Evolutionary conservation across 2,329 filamentous ascomycete species (phyloP).

Genomic region (Aspergillus fumigatus): DNA sequence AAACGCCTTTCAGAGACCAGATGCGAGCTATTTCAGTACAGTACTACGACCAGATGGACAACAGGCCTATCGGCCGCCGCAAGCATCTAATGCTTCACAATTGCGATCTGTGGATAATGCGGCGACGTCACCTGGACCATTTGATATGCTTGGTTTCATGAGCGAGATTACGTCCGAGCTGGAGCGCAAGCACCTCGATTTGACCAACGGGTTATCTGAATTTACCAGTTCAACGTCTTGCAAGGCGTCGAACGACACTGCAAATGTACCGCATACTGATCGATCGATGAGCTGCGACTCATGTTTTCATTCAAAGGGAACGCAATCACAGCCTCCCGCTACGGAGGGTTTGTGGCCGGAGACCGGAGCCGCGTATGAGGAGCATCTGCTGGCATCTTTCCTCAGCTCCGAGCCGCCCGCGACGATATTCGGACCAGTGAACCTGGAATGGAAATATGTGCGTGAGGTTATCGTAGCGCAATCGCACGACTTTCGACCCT

Average conservation of each 20-base stretch:
- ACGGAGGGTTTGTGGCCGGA: slow-evolving; percentile 16
- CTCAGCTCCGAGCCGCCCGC: slow-evolving; percentile 24
- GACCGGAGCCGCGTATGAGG: slow-evolving; percentile 21
- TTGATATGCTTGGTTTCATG: slow-evolving; percentile 35
- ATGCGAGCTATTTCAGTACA: slow-evolving; percentile 25
- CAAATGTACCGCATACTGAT: neutral
- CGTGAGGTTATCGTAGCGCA: slow-evolving; percentile 21
- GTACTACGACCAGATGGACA: slow-evolving; percentile 24
- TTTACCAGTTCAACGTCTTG: slow-evolving; percentile 13
- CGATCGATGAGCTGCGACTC: neutral
- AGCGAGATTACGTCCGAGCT: slow-evolving; percentile 34
- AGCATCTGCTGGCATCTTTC: slow-evolving; percentile 28
- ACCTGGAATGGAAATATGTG: slow-evolving; percentile 31
- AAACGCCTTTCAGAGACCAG: slow-evolving; percentile 13
- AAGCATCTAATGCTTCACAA: neutral
- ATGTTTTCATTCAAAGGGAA: neutral
- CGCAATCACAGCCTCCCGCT: neutral
- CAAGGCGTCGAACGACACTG: neutral
- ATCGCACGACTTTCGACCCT: slow-evolving; percentile 20
- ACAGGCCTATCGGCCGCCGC: slow-evolving; percentile 2
- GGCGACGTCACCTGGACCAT: slow-evolving; percentile 17
- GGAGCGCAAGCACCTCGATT: slow-evolving; percentile 30
- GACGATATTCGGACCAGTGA: slow-evolving; percentile 27
- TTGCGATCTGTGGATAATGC: neutral
- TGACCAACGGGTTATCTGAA: slow-evolving; percentile 19